Evolutionary conservation across 2,329 filamentous ascomycete genomes (phyloP).

Genomic region (Colletotrichum destructivum): DNA sequence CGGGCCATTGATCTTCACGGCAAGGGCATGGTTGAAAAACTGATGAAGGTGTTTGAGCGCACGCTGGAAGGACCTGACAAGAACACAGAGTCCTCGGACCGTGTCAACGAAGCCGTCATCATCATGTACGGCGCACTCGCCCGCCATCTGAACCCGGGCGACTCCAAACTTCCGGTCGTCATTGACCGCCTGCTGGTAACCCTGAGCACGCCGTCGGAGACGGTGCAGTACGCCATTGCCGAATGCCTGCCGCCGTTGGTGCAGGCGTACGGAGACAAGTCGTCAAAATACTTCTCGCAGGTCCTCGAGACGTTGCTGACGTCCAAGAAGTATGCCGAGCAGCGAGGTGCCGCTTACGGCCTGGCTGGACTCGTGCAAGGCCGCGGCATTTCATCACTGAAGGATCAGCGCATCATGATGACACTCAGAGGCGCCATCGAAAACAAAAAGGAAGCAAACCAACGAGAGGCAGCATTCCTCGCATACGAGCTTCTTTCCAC

Average conservation of each 20-base stretch:
- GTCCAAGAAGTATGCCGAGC: constrained; percentile 91
- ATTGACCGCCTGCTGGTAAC: constrained; percentile 89
- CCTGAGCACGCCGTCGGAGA: constrained; percentile 94
- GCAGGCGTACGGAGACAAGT: constrained; percentile 82
- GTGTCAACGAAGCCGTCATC: constrained; percentile 96
- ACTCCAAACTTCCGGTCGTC: constrained; percentile 88
- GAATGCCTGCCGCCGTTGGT: constrained; percentile 95
- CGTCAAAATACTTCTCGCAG: constrained; percentile 83
- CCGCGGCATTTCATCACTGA: constrained; percentile 85
- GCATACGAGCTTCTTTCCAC: constrained; percentile 92
- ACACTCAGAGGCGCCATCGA: constrained; percentile 87
- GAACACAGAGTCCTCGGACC: constrained; percentile 84
- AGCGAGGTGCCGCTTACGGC: constrained; percentile 95
- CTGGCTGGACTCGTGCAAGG: constrained; percentile 91
- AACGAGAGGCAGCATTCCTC: constrained; percentile 89
- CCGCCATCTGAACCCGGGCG: constrained; percentile 87
- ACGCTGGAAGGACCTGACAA: constrained; percentile 90
- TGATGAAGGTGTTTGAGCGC: constrained; percentile 93
- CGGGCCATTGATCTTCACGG: constrained; percentile 86
- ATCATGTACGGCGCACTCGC: constrained; percentile 97
- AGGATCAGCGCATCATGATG: constrained; percentile 89
- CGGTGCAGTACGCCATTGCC: constrained; percentile 95
- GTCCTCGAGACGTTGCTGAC: constrained; percentile 87
- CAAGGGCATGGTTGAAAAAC: constrained; percentile 83
- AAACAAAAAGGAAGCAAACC: constrained; percentile 93